Base-by-base conservation (phyloP, 768 basidiomycete genomes). In the Thelephora aurantiotincta region DNA sequence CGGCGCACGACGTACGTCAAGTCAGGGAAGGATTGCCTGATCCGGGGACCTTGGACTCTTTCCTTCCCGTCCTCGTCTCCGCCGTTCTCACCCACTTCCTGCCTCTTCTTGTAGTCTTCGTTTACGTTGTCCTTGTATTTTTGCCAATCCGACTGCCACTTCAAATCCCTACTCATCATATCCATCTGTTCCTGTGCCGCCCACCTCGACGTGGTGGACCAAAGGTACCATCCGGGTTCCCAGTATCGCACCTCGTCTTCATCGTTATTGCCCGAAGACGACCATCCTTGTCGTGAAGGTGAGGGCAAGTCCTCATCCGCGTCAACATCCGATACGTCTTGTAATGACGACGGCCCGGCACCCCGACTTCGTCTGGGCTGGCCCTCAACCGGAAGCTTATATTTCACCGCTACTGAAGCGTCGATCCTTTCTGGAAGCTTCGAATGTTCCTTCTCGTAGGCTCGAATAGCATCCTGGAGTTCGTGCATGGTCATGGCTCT, bases 161-260 rank as follows among this genome's bases (percentile, higher is more conserved):
- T 68, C 37, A 87, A 64, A 50, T 72, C 74, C 48, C 67, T 57
- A 54, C 67, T 69, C 82, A 87, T 85, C 44, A 68, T 66, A 14
- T 72, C 63, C 44, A 78, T 60, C 55, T 75, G 77, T 57, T 80
- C 73, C 52, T 71, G 66, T 6, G 72, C 68, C 11, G 71, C 74
- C 58, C 66, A 67, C 43, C 69, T 66, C 44, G 69, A 76, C 47
- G 67, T 68, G 13, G 74, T 73, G 45, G 74, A 71, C 82, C 82
- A 86, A 36, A 88, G 55, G 56, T 88, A 88, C 72, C 74, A 81
- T 4, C 84, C 83, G 55, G 78, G 75, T 48, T 82, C 70, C 84
- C 84, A 88, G 55, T 73, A 70, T 52, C 72, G 76, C 36, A 65
- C 67, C 18, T 72, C 65, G 35, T 51, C 62, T 49, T 49, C 62